Evolutionary conservation across 805 yeast species (phyloP).

Genomic region (Soucietia sequanensis): DNA sequence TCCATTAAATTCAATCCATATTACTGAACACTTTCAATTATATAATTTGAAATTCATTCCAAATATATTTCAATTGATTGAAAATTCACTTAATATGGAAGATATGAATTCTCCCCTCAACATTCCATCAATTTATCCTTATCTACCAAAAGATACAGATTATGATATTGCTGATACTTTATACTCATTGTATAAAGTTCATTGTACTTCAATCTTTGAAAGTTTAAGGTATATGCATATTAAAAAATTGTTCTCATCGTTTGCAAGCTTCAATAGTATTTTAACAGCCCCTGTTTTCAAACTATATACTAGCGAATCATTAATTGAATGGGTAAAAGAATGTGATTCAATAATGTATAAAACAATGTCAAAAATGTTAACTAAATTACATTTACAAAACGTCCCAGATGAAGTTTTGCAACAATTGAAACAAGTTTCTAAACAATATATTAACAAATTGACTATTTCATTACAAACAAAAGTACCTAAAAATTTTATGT

Average conservation of each 20-base stretch:
- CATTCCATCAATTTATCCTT: conserved; percentile 41
- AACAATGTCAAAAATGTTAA: conserved; percentile 53
- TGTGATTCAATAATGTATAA: conserved; percentile 68
- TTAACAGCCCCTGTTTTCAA: conserved; percentile 64
- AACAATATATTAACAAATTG: conserved; percentile 46
- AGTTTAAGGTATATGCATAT: conserved; percentile 66
- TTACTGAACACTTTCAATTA: conserved; percentile 9
- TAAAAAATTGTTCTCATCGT: conserved; percentile 53
- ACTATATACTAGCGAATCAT: conserved; percentile 48
- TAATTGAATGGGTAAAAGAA: conserved; percentile 60
- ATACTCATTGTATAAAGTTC: conserved; percentile 58
- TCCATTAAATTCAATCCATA: conserved; percentile 6
- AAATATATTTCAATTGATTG: conserved; percentile 22
- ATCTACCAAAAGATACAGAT: conserved; percentile 46
- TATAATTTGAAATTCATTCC: conserved; percentile 29
- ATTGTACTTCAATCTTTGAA: conserved; percentile 64
- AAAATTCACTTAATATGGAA: conserved; percentile 13
- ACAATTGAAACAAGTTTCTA: conserved; percentile 54
- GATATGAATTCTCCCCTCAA: conserved; percentile 15
- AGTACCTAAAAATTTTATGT: conserved; percentile 50
- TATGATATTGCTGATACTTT: conserved; percentile 61
- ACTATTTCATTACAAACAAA: conserved; percentile 34
- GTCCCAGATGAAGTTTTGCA: conserved; percentile 56
- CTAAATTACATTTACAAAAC: conserved; percentile 57
- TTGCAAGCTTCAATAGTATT: conserved; percentile 51